A percentile compares a stretch with the other conserved stretches of the same genome.
Conservation (phyloP, 306 rosid species). For the Cicer chorassanicum region DNA sequence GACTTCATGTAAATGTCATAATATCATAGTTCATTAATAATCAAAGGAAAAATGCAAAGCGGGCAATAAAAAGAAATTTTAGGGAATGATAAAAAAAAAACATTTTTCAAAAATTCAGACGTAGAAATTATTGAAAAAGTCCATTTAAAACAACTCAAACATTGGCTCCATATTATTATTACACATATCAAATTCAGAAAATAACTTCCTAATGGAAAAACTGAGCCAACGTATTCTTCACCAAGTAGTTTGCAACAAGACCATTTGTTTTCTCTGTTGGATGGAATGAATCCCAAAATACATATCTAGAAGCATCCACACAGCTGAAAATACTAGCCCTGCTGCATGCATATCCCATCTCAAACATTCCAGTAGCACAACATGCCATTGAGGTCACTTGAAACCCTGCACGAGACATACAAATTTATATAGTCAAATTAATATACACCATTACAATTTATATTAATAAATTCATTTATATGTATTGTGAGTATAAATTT, state of each 20-base stretch:
- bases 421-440: background rate
- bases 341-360: conserved; percentile 89
- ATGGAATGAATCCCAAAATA: conserved; percentile 68
- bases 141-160: background rate
- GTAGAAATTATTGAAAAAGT: background rate
- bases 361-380: conserved; percentile 83
- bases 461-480: no score
- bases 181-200: background rate
- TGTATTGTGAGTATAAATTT: no score
- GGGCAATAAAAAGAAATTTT: no score
- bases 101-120: background rate
- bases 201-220: conserved; percentile 32
- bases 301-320: conserved; percentile 70
- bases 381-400: conserved; percentile 68
- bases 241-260: conserved; percentile 47
- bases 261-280: conserved; percentile 64
- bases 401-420: conserved; percentile 57
- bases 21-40: no score
- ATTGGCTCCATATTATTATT: background rate
- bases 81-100: no score
- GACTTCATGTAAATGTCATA: no score
- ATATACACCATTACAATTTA: background rate
- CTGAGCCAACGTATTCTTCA: conserved; percentile 43
- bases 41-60: no score
- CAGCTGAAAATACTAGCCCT: conserved; percentile 62